phyloP scores from a whole-genome alignment of 306 rosid species.

The Sicyos baderoa region DNA sequence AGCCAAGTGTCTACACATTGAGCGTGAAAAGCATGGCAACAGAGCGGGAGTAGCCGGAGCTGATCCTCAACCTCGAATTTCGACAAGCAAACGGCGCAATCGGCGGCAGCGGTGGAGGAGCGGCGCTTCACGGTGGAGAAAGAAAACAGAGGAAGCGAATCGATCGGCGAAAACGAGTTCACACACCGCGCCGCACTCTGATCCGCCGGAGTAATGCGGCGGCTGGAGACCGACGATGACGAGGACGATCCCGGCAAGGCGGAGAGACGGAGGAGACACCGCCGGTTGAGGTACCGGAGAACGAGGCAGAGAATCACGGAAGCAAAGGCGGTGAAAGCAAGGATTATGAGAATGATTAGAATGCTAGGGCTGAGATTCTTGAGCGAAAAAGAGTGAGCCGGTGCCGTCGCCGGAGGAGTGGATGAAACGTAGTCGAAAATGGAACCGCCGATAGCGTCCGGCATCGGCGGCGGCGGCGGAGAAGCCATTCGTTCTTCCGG shows the following conservation, averaged over 20 bases:
- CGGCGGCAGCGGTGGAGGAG: constrained; percentile 14
- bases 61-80: constrained; percentile 21
- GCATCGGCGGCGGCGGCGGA: constrained; percentile 12
- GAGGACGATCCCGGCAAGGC: constrained; percentile 1
- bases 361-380: constrained; percentile 19
- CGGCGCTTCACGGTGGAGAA: constrained; percentile 23
- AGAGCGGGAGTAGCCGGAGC: constrained; percentile 20
- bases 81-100: constrained; percentile 30
- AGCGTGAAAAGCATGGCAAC: constrained; percentile 29
- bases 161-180: background rate
- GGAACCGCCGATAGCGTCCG: background rate
- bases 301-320: constrained; percentile 18
- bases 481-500: too few relatives aligned
- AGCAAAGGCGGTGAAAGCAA: constrained; percentile 10
- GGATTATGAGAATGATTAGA: constrained; percentile 12
- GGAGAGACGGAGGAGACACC: constrained; percentile 19
- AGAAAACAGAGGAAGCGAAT: constrained; percentile 17
- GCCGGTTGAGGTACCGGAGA: constrained; percentile 20
- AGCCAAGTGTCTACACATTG: constrained; percentile 27
- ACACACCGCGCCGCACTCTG: background rate
- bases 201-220: background rate
- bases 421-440: constrained; percentile 9
- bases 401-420: background rate
- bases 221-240: background rate
- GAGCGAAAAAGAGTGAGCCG: constrained; percentile 2